Evolutionary conservation across 192 early-diverging fungal species (phyloP), one percentile per base, ranked within the genome.

Genomic region (Umbelopsis sp.): DNA sequence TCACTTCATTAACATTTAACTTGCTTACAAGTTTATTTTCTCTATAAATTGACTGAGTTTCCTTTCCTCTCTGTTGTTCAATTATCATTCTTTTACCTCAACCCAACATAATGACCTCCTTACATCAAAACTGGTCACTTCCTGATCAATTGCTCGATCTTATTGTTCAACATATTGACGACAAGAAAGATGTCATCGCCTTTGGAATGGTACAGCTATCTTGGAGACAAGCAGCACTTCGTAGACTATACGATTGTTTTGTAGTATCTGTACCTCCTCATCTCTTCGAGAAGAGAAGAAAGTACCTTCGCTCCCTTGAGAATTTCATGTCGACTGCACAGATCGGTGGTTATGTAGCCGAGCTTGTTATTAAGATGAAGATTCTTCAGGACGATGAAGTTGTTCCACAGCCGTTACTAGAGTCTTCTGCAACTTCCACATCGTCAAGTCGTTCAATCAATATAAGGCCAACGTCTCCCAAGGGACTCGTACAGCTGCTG

Each of bases 351-450:
- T 62, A 62, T 31, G 56, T 62, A 17, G 56, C 24, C 20, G 56
- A 62, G 34, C 31, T 62, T 2, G 56, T 62, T 7, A 7, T 62
- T 2, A 62, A 62, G 31, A 62, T 62, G 56, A 62, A 34, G 17
- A 62, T 62, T 34, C 56, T 62, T 62, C 56, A 62, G n/a, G 56
- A 62, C 31, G 56, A 62, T 7, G 56, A 62, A 32, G 6, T 14
- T 3, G 17, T n/a, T 62, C 1, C 26, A 9, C 24, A 62, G 20
- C 56, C 56, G 2, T 2, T 62, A 11, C 12, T 62, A 12, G 56
- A 62, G 20, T 62, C 56, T 5, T 62, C 56, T 0, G 24, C 56
- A 20, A 16, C 56, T 17, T 62, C 56, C 11, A 62, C 29, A 14
- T 34, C 56, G 2, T 41, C 38, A 1, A 11, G 7, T 32, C 26